Evolutionary conservation across 1,284 basidiomycete genomes (phyloP), one percentile per base, ranked within the genome.

Genomic region (Mycena citricolor): DNA sequence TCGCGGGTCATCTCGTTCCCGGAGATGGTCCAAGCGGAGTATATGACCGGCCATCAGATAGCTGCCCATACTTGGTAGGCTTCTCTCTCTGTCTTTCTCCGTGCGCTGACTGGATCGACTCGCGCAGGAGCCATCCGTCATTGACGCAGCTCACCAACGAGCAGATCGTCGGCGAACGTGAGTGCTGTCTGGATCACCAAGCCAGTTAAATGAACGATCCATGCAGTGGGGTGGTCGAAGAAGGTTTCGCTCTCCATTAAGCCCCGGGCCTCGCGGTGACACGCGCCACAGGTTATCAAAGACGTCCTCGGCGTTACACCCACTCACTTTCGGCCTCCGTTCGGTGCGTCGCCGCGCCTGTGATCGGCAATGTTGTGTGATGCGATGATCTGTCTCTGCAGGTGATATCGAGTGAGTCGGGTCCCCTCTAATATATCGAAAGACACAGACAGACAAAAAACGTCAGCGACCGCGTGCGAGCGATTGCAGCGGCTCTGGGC

Each of bases 131-230:
- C 10, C 83, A 85, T 57, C 71, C 73, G 12, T 55, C 69, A 4
- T 68, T 90, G 55, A 94, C 90, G 33, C 89, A 85, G 4, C 67
- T 87, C 49, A 73, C 83, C 44, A 94, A 86, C 62, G 88, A 92
- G 49, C 65, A 90, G 61, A 83, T 94, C 57, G 90, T 94, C 39
- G 90, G 90, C 39, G 90, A 94, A 66, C 74, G 39, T 14, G 32
- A 23, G 12, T 45, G 37, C n/a, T n/a, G 37, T 45, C 43, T 4
- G 11, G 8, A 8, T 33, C 11, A 8, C 32, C 11, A 8, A 33
- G 32, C 10, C 8, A 8, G 13, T 33, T n/a, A 10, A 17, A 12
- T 33, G 10, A 11, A 8, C 11, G 13, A 32, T 32, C 8, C 24
- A 6, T 26, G 12, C 8, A 39, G 36, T 95, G 35, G 90, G 85